phyloP scores from a whole-genome alignment of 257 asterid genomes.

The Solanum paucissectum region DNA sequence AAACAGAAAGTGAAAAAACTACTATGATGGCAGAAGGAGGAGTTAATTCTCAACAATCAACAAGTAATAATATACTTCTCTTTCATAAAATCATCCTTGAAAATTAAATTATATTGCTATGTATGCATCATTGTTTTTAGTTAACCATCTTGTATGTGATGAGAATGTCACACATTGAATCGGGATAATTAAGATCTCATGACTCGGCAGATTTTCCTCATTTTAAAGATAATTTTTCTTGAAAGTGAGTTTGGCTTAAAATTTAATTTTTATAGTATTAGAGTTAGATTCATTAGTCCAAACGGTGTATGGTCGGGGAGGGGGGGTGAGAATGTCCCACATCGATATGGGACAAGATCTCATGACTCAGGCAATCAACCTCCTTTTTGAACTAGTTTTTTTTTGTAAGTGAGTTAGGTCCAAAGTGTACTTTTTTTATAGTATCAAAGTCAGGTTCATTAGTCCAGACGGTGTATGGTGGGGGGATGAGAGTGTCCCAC shows the following conservation, averaged over 20 bases:
- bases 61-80: background rate
- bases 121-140: background rate
- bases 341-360: background rate
- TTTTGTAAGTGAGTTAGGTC: background rate
- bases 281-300: background rate
- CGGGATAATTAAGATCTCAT: no score
- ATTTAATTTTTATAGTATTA: no score
- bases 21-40: background rate
- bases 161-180: background rate
- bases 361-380: background rate
- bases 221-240: no score
- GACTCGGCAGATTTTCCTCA: accelerated
- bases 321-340: background rate
- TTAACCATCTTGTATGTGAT: background rate
- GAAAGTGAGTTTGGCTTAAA: no score
- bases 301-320: background rate
- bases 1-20: background rate
- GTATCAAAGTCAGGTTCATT: background rate
- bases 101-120: background rate
- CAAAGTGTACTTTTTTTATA: background rate
- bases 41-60: background rate
- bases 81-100: background rate
- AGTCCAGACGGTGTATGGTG: background rate
- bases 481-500: background rate
- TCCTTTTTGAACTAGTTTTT: background rate